Percentiles rank a stretch among this genome's conserved stretches.
These are phyloP conservation scores for Isoetes taiwanensis DNA, from an alignment of 75 land plant species.

Conservation along the genomic window DNA sequence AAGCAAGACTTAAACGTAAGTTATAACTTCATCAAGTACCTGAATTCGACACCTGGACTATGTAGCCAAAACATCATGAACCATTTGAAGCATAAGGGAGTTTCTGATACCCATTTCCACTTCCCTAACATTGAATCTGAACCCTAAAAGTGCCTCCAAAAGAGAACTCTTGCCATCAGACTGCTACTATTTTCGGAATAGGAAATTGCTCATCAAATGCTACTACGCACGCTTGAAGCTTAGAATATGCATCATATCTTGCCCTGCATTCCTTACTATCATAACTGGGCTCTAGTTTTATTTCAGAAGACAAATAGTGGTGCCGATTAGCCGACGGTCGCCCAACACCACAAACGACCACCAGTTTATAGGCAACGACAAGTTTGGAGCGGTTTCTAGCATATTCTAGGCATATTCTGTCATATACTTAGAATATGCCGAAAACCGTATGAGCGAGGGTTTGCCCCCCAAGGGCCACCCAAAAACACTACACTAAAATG, in stretches of 20 bases:
- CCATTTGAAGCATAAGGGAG: slow-evolving; percentile 91
- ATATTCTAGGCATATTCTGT: no score
- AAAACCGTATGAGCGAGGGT: no score
- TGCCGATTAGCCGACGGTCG: no score
- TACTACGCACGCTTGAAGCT: slow-evolving; percentile 82
- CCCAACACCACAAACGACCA: no score
- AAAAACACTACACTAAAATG: no score
- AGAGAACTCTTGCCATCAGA: slow-evolving; percentile 97
- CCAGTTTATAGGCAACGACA: no score
- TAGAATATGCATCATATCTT: slow-evolving; percentile 88
- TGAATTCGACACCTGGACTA: slow-evolving; percentile 91
- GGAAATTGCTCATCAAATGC: slow-evolving; percentile 92
- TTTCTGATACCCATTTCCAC: slow-evolving; percentile 96
- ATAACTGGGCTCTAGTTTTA: no score
- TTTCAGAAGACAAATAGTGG: no score
- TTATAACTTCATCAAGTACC: slow-evolving; percentile 26
- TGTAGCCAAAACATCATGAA: slow-evolving; percentile 66
- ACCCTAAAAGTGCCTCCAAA: slow-evolving; percentile 84
- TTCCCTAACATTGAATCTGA: slow-evolving; percentile 84
- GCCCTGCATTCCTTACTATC: slow-evolving; percentile 13
- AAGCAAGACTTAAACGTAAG: no score
- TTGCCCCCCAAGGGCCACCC: no score
- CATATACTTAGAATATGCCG: no score
- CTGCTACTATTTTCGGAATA: slow-evolving; percentile 93
- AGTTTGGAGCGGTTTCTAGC: no score